Evolutionary conservation across 2,329 filamentous ascomycete genomes (phyloP).

Genomic region (Beauveria australis): DNA sequence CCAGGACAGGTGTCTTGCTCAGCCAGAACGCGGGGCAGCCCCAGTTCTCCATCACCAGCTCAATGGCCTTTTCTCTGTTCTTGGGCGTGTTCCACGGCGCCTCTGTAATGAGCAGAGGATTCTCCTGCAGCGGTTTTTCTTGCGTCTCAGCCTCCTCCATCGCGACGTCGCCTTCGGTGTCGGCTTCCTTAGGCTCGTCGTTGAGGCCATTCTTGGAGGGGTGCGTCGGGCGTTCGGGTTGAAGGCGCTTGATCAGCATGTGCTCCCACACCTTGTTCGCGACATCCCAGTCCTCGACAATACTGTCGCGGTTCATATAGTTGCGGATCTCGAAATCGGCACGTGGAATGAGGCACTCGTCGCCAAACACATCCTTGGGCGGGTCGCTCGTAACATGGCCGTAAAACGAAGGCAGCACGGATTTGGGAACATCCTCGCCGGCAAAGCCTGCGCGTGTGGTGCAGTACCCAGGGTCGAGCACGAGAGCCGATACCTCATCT

Average conservation of each 20-base stretch:
- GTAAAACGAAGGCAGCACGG: conserved; percentile 85
- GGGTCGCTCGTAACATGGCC: conserved; percentile 45
- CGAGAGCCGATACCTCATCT: conserved; percentile 97
- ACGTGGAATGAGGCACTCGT: conserved; percentile 77
- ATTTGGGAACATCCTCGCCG: conserved; percentile 94
- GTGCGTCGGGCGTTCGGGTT: conserved; percentile 62
- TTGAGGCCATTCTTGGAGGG: conserved; percentile 73
- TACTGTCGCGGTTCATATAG: conserved; percentile 80
- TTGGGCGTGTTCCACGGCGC: conserved; percentile 86
- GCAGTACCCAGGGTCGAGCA: conserved; percentile 91
- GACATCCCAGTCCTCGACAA: conserved; percentile 94
- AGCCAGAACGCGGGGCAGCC: conserved; percentile 92
- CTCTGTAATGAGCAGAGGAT: conserved; percentile 87
- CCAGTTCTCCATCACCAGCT: conserved; percentile 97
- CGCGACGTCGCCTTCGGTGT: conserved; percentile 52
- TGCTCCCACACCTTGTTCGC: conserved; percentile 88
- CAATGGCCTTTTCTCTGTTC: conserved; percentile 85
- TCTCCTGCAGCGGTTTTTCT: conserved; percentile 80
- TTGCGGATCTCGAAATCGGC: conserved; percentile 77
- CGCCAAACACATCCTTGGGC: conserved; percentile 67
- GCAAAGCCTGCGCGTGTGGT: conserved; percentile 91
- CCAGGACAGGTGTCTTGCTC: conserved; percentile 78
- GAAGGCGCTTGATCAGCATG: conserved; percentile 80
- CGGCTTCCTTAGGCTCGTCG: conserved; percentile 51
- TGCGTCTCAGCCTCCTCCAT: conserved; percentile 46